These are phyloP conservation scores for Ascochyta lentis DNA, from an alignment of 2,329 filamentous ascomycete genomes.

Conservation along the genomic window DNA sequence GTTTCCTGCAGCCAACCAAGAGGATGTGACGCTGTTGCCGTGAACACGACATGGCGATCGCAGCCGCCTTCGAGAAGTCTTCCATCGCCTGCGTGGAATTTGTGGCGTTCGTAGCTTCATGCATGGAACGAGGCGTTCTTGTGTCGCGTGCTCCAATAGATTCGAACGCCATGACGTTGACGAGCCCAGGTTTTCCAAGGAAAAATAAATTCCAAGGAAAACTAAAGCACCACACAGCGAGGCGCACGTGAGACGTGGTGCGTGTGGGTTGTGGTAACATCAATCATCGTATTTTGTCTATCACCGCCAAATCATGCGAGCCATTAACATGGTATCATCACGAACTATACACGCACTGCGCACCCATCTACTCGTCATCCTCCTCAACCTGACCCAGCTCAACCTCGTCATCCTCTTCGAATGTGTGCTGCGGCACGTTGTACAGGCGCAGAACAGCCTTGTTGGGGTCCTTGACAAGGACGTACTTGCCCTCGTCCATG, in stretches of 20 bases:
- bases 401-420: conserved; percentile 90
- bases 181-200: too few relatives aligned
- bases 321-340: conserved; percentile 33
- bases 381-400: conserved; percentile 62
- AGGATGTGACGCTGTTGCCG: background rate
- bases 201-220: too few relatives aligned
- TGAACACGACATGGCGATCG: background rate
- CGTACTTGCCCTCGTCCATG: conserved; percentile 80
- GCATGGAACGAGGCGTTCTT: background rate
- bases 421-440: conserved; percentile 83
- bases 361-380: conserved; percentile 57
- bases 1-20: background rate
- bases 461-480: conserved; percentile 88
- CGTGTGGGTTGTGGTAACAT: background rate
- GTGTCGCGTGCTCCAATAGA: background rate
- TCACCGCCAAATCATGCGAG: conserved; percentile 23
- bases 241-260: background rate
- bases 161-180: too few relatives aligned
- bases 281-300: conserved; percentile 27
- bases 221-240: too few relatives aligned
- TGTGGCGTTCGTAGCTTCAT: background rate
- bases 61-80: background rate
- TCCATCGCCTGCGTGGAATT: background rate
- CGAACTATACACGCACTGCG: conserved; percentile 12
- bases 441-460: conserved; percentile 94